Evolutionary conservation across 352 stramenopile genomes (phyloP).

Genomic region (Phytophthora pisi): DNA sequence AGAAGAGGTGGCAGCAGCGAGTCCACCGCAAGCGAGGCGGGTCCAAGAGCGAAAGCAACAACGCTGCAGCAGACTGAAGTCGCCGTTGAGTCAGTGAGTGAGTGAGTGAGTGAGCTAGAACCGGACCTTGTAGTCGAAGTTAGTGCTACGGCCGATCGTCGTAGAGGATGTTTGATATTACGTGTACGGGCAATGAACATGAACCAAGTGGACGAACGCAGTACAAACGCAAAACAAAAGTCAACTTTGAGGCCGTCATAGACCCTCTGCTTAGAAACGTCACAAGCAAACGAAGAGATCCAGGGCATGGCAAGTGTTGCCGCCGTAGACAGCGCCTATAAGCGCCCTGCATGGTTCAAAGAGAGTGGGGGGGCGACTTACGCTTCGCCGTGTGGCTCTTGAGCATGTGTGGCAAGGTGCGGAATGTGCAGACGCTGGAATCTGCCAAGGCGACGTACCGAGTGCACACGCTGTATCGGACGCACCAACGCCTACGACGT

Average conservation of each 20-base stretch:
- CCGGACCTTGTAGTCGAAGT: background rate
- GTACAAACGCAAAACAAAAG: too few species aligned
- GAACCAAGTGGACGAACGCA: slow-evolving; percentile 6
- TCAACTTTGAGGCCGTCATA: too few species aligned
- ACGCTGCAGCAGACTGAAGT: slow-evolving; percentile 11
- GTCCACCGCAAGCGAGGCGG: slow-evolving; percentile 19
- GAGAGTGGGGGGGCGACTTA: background rate
- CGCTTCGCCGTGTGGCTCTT: background rate
- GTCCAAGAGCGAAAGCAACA: slow-evolving; percentile 21
- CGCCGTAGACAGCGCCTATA: background rate
- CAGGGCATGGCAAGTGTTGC: background rate
- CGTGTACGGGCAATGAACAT: slow-evolving; percentile 19
- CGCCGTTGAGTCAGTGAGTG: background rate
- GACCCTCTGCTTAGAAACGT: background rate
- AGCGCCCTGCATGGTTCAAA: background rate
- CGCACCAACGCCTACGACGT: background rate
- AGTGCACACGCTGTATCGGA: background rate
- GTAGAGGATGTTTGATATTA: slow-evolving; percentile 2
- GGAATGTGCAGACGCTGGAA: background rate
- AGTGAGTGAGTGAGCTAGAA: background rate
- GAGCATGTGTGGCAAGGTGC: background rate
- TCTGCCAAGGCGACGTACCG: background rate
- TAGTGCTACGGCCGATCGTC: slow-evolving; percentile 1
- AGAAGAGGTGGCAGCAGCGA: slow-evolving; percentile 32
- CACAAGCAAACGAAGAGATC: background rate